phyloP scores from a whole-genome alignment of 2,329 filamentous ascomycete species.

The Ceratocystiopsis sp. region DNA sequence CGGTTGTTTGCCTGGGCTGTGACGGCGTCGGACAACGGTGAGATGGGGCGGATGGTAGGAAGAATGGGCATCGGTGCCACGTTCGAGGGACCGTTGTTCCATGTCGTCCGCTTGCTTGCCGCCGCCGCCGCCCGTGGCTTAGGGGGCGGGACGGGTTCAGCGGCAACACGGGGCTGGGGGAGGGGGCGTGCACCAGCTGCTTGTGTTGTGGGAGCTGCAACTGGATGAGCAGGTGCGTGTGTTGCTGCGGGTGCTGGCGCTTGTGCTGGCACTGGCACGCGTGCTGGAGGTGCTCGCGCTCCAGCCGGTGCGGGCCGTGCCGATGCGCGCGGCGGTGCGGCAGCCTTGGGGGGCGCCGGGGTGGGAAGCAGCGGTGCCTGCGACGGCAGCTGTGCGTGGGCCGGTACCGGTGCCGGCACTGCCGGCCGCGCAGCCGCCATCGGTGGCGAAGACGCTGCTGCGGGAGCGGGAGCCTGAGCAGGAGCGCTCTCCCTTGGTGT shows the following conservation, averaged over 20 bases:
- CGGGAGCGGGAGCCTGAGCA: background rate
- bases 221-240: too few species aligned
- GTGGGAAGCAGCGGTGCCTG: background rate
- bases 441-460: background rate
- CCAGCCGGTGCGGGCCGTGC: too few species aligned
- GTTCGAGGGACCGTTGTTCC: conserved; percentile 68
- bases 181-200: too few species aligned
- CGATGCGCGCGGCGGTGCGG: too few species aligned
- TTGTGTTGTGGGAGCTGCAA: too few species aligned
- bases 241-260: too few species aligned
- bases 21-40: conserved; percentile 85
- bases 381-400: conserved; percentile 2
- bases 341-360: too few species aligned
- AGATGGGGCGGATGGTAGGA: conserved; percentile 85
- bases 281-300: too few species aligned
- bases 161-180: too few species aligned
- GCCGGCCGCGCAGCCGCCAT: background rate
- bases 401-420: background rate
- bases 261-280: too few species aligned
- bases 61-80: conserved; percentile 89
- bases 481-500: background rate
- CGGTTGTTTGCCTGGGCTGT: conserved; percentile 71
- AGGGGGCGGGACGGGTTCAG: conserved; percentile 3
- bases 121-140: conserved; percentile 36
- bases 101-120: conserved; percentile 72